Evolutionary conservation across 2,329 filamentous ascomycete species (phyloP), one percentile per base, ranked within the genome.

Genomic region (Cladophialophora psammophila): DNA sequence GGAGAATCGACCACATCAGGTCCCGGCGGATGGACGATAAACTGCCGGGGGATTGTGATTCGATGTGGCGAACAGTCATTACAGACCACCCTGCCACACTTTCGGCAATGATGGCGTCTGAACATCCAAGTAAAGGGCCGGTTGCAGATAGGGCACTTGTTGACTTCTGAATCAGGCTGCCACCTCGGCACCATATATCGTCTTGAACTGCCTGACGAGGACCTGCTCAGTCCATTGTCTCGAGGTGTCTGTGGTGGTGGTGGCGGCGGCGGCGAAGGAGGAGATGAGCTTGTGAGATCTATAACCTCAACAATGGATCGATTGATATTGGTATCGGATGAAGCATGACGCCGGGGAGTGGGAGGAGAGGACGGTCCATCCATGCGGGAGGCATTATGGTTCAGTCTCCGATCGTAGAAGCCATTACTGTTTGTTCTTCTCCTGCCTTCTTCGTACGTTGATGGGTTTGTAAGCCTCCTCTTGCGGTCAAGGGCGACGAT

Each of bases 81-180:
- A 79, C 94, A 98, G 31, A 98, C 94, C 8, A 98, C 94, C 68
- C 93, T 85, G 54, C 94, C 94, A 76, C 94, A 98, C 86, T 97
- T 97, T 86, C 94, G 88, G 84, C 94, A 98, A 77, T 98, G 94
- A 80, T 98, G 94, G 76, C 96, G 96, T 69, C 94, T 86, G 75
- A 92, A 89, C 81, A 93, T 92, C 73, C 96, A 90, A 76, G 87
- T 91, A 76, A 98, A 98, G 56, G 89, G 87, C 0, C 86, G 87
- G 60, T 84, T 82, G 76, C 94, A 98, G 65, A 97, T 96, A 1
- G 93, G 92, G 77, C 94, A 98, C 69, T 88, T 85, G 1, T 88
- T 88, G 10, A 92, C 93, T 72, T 96, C 93, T 3, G 86, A 84
- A 78, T 98, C 94, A 3, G 93, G 91, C 80, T 97, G 94, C 94